phyloP scores from a whole-genome alignment of 495 filamentous ascomycete genomes.

The Daldinia vernicosa region DNA sequence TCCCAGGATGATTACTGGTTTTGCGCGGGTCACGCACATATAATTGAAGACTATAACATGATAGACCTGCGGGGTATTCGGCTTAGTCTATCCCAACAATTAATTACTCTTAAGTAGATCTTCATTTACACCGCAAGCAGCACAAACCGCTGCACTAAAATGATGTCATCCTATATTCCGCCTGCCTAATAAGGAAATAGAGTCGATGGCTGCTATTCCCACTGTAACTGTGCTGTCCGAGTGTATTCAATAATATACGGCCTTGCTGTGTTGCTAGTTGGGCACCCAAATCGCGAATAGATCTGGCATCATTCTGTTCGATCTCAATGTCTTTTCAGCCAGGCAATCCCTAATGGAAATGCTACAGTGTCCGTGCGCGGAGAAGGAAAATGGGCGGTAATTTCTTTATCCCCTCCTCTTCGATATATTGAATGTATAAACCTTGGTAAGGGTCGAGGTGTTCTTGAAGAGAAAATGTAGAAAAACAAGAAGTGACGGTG shows the following conservation, averaged over 20 bases:
- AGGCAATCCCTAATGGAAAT: not conserved
- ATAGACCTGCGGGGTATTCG: conserved; percentile 30
- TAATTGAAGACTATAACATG: conserved; percentile 12
- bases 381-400: not conserved
- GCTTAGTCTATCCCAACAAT: conserved; percentile 21
- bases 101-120: conserved; percentile 39
- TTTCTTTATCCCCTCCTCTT: not conserved
- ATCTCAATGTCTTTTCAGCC: not conserved
- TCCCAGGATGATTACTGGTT: conserved; percentile 39
- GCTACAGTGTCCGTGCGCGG: not conserved
- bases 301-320: conserved; percentile 4
- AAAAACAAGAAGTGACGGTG: not conserved
- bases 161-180: conserved; percentile 30
- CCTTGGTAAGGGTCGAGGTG: not conserved
- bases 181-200: conserved; percentile 34
- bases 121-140: conserved; percentile 30
- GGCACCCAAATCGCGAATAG: conserved; percentile 20
- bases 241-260: conserved; percentile 26
- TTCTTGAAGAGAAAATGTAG: not conserved
- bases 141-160: conserved; percentile 4
- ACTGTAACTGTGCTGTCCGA: conserved; percentile 25
- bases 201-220: conserved; percentile 26
- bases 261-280: conserved; percentile 21
- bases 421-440: not conserved
- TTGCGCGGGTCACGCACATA: conserved; percentile 39